Conservation (phyloP, 495 filamentous ascomycete species). For the Penicillium parvum region DNA sequence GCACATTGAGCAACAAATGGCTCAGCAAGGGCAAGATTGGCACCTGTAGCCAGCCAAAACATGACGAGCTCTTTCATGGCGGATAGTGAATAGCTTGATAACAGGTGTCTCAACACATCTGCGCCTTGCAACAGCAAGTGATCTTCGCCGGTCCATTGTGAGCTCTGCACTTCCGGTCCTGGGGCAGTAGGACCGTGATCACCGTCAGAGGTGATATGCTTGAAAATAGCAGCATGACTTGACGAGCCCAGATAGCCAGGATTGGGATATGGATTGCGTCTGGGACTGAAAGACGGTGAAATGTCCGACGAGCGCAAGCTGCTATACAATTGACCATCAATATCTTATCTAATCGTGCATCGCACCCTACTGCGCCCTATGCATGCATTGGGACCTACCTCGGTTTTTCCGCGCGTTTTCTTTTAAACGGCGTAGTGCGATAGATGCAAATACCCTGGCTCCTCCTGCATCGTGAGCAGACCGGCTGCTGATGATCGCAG, state of each 20-base stretch:
- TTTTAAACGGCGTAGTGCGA: constrained; percentile 37
- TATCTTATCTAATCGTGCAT: no score
- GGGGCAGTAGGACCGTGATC: constrained; percentile 9
- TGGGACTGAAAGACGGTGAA: constrained; percentile 22
- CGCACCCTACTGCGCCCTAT: constrained; percentile 7
- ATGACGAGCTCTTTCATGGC: constrained; percentile 28
- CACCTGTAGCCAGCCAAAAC: constrained; percentile 33
- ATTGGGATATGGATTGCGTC: constrained; percentile 37
- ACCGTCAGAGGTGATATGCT: constrained; percentile 31
- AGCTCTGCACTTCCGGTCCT: constrained; percentile 1
- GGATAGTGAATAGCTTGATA: constrained; percentile 19
- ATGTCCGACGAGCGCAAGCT: constrained; percentile 18
- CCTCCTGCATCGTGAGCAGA: constrained; percentile 34
- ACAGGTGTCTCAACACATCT: constrained; percentile 24
- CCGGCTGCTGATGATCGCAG: constrained; percentile 38
- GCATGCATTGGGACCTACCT: constrained; percentile 12
- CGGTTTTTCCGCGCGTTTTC: constrained; percentile 22
- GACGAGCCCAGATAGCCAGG: constrained; percentile 42
- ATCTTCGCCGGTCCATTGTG: constrained; percentile 20
- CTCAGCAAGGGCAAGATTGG: constrained; percentile 33
- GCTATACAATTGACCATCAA: not conserved
- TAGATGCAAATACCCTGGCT: constrained; percentile 33
- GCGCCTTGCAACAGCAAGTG: constrained; percentile 23
- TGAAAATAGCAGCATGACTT: constrained; percentile 40
- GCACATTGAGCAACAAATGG: constrained; percentile 28